Evolutionary conservation across 768 basidiomycete genomes (phyloP), one percentile per base, ranked within the genome.

Genomic region (Lactifluus rugatus): DNA sequence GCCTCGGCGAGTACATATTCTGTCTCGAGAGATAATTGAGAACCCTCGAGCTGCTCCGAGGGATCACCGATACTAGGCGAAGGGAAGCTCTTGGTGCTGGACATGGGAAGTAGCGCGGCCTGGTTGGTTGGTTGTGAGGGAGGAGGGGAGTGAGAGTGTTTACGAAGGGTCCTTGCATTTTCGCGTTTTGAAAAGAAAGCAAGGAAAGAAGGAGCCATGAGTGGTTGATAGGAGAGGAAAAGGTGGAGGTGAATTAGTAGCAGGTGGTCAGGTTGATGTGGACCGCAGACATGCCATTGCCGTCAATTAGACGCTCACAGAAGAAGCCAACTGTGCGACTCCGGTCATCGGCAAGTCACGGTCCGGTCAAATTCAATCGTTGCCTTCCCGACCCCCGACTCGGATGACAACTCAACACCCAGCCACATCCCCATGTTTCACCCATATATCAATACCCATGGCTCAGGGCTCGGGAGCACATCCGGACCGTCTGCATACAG

Each of bases 1-100:
- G 25, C 23, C 28, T 65, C 64, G 2, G 60, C 64, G 0, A 59
- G 45, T 17, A 65, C 63, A 17, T 64, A 58, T 44, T 64, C 60
- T 0, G 63, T 42, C 19, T 64, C 63, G 14, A 62, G 46, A 9
- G 61, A 62, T 2, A 64, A 8, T 5, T 63, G 31, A 2, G 63
- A 64, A 1, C 49, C 42, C 6, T 58, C 63, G 2, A 54, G 11
- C 1, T 23, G 39, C 2, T 63, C 60, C 13, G 62, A 61, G 17
- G 52, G 13, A 17, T 48, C 60, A 11, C 25, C 54, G 51, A 62
- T 51, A 45, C 52, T 61, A 3, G 60, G 54, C 0, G 62, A 61
- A 2, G 54, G 28, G 49, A 42, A 1, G 42, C 47, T 52, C 23
- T 56, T 53, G 13, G 16, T 42, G 6, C 41, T 56, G 13, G 62